phyloP scores from a whole-genome alignment of 2,329 filamentous ascomycete genomes.

The Phoma sp. region DNA sequence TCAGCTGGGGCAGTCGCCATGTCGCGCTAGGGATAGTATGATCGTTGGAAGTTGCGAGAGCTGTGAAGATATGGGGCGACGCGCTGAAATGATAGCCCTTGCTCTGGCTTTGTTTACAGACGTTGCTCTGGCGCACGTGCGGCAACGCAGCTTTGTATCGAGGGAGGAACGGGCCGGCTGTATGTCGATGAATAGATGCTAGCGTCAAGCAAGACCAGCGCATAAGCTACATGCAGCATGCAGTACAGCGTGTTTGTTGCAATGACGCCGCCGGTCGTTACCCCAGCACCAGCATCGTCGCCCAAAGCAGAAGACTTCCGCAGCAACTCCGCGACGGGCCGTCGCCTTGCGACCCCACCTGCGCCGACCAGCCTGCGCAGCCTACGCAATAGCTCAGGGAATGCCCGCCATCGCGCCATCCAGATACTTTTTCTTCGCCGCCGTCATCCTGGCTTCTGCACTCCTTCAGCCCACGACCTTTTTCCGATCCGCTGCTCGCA shows the following conservation, averaged over 20 bases:
- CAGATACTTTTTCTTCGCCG: conserved; percentile 40
- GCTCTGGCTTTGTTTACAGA: conserved; percentile 2
- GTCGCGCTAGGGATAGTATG: neutral
- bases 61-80: neutral
- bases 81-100: neutral
- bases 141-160: neutral
- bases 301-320: conserved; percentile 31
- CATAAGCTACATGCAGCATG: neutral
- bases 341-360: conserved; percentile 22
- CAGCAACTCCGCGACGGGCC: neutral
- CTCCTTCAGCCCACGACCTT: conserved; percentile 37
- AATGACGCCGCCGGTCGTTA: conserved; percentile 13
- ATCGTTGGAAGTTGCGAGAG: neutral
- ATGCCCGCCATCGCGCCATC: conserved; percentile 38
- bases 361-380: conserved; percentile 18
- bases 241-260: conserved; percentile 3
- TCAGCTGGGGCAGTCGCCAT: conserved; percentile 26
- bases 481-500: conserved; percentile 37
- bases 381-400: neutral
- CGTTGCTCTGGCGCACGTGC: neutral
- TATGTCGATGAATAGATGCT: neutral
- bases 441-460: conserved; percentile 45
- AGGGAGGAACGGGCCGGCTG: neutral
- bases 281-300: conserved; percentile 18
- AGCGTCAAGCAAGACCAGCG: conserved; percentile 4